Percentiles rank a stretch among this genome's conserved stretches.
These are phyloP conservation scores for Albugo candida DNA, from an alignment of 352 stramenopile species.

Conservation along the genomic window DNA sequence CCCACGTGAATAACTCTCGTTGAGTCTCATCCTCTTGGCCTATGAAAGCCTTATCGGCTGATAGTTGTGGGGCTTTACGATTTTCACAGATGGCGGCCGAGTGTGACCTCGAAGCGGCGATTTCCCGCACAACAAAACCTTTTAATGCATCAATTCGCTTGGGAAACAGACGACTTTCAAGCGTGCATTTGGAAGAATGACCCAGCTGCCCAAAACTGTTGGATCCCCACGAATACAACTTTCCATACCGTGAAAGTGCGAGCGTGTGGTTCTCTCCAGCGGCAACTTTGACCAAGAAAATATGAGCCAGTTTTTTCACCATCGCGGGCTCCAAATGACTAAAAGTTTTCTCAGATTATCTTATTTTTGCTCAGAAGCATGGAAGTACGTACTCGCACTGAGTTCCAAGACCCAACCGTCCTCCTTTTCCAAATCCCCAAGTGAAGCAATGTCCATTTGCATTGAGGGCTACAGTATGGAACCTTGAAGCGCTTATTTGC, in stretches of 20 bases:
- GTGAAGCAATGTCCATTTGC: slow-evolving; percentile 42
- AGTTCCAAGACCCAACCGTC: slow-evolving; percentile 44
- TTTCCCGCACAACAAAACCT: slow-evolving; percentile 25
- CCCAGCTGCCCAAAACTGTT: slow-evolving; percentile 67
- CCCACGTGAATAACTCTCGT: slow-evolving; percentile 40
- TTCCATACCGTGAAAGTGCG: slow-evolving; percentile 33
- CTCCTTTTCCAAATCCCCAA: slow-evolving; percentile 70
- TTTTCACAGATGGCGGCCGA: slow-evolving; percentile 41
- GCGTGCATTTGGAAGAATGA: slow-evolving; percentile 34
- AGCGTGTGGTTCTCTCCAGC: slow-evolving; percentile 69
- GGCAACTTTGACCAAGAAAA: slow-evolving; percentile 39
- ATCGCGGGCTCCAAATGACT: slow-evolving; percentile 46
- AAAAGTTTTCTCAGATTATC: not conserved
- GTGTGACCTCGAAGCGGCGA: slow-evolving; percentile 49
- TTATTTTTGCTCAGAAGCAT: not conserved
- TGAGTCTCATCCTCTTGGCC: too few species aligned
- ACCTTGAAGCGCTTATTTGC: slow-evolving; percentile 58
- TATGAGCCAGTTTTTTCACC: slow-evolving; percentile 22
- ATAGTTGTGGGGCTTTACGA: slow-evolving; percentile 4
- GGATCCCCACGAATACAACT: slow-evolving; percentile 63
- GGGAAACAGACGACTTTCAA: slow-evolving; percentile 31
- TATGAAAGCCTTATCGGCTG: too few species aligned
- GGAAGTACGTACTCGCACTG: slow-evolving; percentile 44
- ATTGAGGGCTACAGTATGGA: slow-evolving; percentile 58
- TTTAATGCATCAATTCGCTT: slow-evolving; percentile 62